Evolutionary conservation across 2,329 filamentous ascomycete genomes (phyloP), one percentile per base, ranked within the genome.

Genomic region (Fusarium setosum): DNA sequence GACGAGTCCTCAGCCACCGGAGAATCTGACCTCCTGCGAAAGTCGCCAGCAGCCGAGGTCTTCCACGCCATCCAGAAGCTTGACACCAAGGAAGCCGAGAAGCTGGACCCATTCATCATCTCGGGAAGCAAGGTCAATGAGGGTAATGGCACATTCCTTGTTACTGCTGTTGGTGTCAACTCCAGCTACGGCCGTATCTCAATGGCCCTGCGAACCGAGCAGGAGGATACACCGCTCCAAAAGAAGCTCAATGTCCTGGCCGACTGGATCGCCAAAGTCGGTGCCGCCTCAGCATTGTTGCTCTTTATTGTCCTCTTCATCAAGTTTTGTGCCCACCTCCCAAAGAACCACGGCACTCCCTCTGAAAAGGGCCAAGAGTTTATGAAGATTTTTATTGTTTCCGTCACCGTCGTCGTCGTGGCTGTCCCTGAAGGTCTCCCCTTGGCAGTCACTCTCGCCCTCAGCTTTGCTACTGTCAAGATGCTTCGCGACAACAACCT

Each of bases 221-320:
- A 81, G 40, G 84, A 86, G 42, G 76, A 80, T 7, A 88, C 86
- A 2, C 85, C 85, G 0, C 76, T 88, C 4, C 85, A 88, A 72
- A 79, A 81, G 68, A 87, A 86, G 74, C 79, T 88, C 4, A 81
- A 77, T 23, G n/a, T 70, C 31, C 61, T 65, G 21, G 64, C 71
- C 21, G 67, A 72, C 42, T 71, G 67, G 70, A 79, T 79, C 48
- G 78, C 78, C n/a, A 79, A 76, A 61, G 61, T 76, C 23, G 86
- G 85, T 24, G 88, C 90, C 69, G 87, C 87, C 55, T 89, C 92
- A 29, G 92, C 92, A 41, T 77, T 92, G 13, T 77, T 94, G 8
- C 82, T 95, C 18, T 95, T 96, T 74, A 79, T 93, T 51, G 90
- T 93, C 21, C 82, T 94, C 12, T 88, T 94, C 71, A 92, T 95